Conservation (phyloP, 1,139 yeast species). For the Tardiomyces digboiensis region DNA sequence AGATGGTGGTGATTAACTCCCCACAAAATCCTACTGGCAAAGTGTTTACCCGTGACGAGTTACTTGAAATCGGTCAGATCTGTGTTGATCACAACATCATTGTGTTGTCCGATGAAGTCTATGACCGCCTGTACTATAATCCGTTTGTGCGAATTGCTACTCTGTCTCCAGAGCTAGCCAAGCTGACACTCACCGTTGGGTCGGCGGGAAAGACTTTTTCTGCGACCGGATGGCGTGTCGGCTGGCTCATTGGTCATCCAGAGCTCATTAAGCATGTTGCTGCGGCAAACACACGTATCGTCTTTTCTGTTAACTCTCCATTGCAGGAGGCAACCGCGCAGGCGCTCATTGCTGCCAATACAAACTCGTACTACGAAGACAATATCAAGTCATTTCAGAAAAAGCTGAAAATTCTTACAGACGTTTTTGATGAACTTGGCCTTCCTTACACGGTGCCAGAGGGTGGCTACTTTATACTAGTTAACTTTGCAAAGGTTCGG, state of each 20-base stretch:
- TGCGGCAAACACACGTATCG: conserved; percentile 88
- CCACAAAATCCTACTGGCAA: conserved; percentile 98
- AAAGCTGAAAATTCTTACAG: conserved; percentile 64
- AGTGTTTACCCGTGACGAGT: conserved; percentile 67
- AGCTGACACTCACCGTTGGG: conserved; percentile 81
- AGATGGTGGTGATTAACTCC: conserved; percentile 77
- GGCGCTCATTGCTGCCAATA: conserved; percentile 55
- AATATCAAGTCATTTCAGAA: conserved; percentile 58
- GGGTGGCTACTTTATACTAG: conserved; percentile 90
- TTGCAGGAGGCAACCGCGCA: conserved; percentile 85
- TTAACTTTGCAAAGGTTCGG: conserved; percentile 72
- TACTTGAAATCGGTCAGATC: conserved; percentile 61
- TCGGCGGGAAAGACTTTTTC: conserved; percentile 97
- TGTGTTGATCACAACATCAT: conserved; percentile 78
- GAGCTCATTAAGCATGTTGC: conserved; percentile 71
- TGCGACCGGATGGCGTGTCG: conserved; percentile 98
- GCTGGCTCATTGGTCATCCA: conserved; percentile 89
- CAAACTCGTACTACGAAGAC: conserved; percentile 54
- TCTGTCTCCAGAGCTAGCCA: conserved; percentile 65
- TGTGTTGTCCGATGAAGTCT: conserved; percentile 87
- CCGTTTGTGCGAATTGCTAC: conserved; percentile 80
- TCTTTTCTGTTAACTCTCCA: conserved; percentile 88
- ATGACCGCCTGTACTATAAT: conserved; percentile 75
- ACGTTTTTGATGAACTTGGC: conserved; percentile 75
- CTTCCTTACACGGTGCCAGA: conserved; percentile 85